Percentiles rank a stretch among this genome's conserved stretches.
These are phyloP conservation scores for Albifimbria verrucaria DNA, from an alignment of 2,329 filamentous ascomycete genomes.

Conservation along the genomic window DNA sequence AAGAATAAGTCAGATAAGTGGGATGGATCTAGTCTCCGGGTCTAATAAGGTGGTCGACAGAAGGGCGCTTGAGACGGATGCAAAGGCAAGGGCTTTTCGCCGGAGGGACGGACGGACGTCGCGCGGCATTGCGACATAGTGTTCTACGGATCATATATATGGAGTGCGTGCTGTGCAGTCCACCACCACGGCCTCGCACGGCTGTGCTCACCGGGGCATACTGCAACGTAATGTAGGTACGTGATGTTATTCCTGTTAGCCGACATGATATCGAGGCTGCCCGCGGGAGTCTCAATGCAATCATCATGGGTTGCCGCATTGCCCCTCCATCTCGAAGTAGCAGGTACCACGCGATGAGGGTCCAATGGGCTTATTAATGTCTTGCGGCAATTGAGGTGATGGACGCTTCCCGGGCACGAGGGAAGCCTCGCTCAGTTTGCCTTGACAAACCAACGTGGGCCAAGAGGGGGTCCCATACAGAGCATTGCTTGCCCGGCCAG, in stretches of 20 bases:
- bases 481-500: too few relatives aligned
- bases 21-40: not conserved
- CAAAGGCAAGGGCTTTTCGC: too few relatives aligned
- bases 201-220: not conserved
- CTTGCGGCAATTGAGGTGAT: not conserved
- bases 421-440: too few relatives aligned
- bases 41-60: not conserved
- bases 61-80: not conserved
- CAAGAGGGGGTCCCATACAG: too few relatives aligned
- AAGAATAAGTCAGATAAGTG: not conserved
- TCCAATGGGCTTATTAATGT: not conserved
- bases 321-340: not conserved
- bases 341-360: not conserved
- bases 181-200: not conserved
- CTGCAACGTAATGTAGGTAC: not conserved
- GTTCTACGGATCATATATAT: not conserved
- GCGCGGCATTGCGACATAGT: not conserved
- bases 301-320: too few relatives aligned
- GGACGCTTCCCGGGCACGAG: too few relatives aligned
- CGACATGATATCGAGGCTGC: not conserved
- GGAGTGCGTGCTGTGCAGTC: too few relatives aligned
- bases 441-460: too few relatives aligned
- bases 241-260: not conserved
- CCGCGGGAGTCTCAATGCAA: not conserved
- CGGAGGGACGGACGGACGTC: too few relatives aligned